Conservation (phyloP, 306 rosid genomes). For the Cicer pinnatifidum region DNA sequence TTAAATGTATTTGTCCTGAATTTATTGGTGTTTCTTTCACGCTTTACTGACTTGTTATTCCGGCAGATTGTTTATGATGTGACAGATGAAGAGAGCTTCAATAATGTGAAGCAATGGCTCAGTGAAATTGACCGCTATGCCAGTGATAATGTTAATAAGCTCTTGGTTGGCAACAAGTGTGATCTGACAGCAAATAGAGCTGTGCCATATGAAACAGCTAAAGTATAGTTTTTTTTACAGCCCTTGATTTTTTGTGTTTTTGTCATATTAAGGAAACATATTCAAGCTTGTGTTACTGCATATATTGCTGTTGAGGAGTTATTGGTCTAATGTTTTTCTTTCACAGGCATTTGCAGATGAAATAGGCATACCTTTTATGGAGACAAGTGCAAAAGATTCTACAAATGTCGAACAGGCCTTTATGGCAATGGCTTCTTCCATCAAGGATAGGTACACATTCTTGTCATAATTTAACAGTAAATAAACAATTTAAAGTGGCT, state of each 20-base stretch:
- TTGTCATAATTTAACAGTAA: background rate
- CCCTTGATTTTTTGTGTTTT: background rate
- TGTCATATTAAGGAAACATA: conserved; percentile 11
- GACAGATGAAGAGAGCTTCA: conserved; percentile 60
- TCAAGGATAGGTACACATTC: conserved; percentile 50
- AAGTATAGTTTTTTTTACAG: conserved; percentile 42
- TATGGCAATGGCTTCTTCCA: conserved; percentile 59
- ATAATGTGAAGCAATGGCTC: conserved; percentile 63
- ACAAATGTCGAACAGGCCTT: conserved; percentile 61
- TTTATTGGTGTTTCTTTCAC: conserved; percentile 8
- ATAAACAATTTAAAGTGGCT: conserved; percentile 9
- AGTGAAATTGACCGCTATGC: conserved; percentile 63
- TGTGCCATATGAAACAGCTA: conserved; percentile 59
- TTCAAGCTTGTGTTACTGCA: conserved; percentile 28
- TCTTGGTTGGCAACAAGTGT: conserved; percentile 62
- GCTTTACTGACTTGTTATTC: conserved; percentile 36
- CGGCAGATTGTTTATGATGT: conserved; percentile 64
- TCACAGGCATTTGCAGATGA: conserved; percentile 59
- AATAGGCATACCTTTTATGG: conserved; percentile 60
- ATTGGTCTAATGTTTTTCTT: background rate
- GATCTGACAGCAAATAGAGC: conserved; percentile 55
- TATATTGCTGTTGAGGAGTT: background rate
- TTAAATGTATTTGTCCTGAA: conserved; percentile 3
- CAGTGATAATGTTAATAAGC: conserved; percentile 58
- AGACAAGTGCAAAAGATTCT: conserved; percentile 60